Evolutionary conservation across 2,329 filamentous ascomycete genomes (phyloP).

Genomic region (Venturia carpophila): DNA sequence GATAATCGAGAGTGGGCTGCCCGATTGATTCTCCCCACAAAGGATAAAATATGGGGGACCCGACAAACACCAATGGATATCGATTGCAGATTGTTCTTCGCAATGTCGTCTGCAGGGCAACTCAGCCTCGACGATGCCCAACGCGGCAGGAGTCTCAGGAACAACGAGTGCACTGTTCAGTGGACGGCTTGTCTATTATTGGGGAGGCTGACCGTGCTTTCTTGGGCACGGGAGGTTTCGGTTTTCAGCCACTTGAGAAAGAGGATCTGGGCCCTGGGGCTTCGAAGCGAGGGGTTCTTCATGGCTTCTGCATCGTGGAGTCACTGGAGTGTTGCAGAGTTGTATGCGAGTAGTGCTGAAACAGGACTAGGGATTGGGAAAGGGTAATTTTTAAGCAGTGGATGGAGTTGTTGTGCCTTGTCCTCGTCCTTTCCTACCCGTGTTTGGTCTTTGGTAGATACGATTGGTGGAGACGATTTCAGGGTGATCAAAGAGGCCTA

Average conservation of each 20-base stretch:
- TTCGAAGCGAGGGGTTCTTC: neutral
- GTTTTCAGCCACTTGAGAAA: neutral
- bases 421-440: neutral
- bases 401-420: neutral
- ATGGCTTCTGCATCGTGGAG: neutral
- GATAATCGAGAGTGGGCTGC: too few species aligned
- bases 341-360: too few species aligned
- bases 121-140: neutral
- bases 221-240: neutral
- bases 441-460: neutral
- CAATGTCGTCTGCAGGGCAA: neutral
- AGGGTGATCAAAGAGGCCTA: neutral
- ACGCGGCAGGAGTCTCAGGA: neutral
- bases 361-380: too few species aligned
- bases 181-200: neutral
- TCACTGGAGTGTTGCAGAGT: neutral
- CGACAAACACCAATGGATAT: neutral
- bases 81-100: neutral
- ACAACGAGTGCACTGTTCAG: neutral
- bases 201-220: neutral
- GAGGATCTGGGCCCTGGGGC: neutral
- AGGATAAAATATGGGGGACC: too few species aligned
- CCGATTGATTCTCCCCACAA: too few species aligned
- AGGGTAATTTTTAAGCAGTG: too few species aligned
- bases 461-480: neutral